Base-by-base conservation (phyloP, 805 yeast genomes). In the Candida anglica region DNA sequence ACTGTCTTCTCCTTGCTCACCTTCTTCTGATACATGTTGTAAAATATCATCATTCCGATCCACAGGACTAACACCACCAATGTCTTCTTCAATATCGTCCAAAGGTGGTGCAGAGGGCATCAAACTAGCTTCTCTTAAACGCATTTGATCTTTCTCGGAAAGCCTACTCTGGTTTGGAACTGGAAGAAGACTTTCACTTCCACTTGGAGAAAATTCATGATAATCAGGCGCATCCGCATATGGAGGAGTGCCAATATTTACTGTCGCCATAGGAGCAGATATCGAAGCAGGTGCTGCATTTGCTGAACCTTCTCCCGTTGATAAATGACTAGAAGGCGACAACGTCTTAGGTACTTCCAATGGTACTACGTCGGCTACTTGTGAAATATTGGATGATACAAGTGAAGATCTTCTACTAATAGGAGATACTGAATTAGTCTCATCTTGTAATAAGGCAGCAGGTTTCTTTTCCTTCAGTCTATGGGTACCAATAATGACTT, bases 401-500 rank as follows among this genome's bases (percentile, higher is more conserved):
- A 15, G 32, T 6, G 34, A 32, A 11, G 34, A 32, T 14, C 29
- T 23, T 11, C 28, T 16, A 40, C 28, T 33, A 36, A 19, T 38
- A 37, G 27, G 35, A 23, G 38, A 40, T 36, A n/a, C 43, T 46
- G 34, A 33, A 33, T 17, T 27, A 30, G 7, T 29, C 15, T 27
- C 35, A 36, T 33, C 37, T 24, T 28, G 44, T n/a, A n/a, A n/a
- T n/a, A n/a, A n/a, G n/a, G n/a, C n/a, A n/a, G n/a, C n/a, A n/a
- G n/a, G n/a, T n/a, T n/a, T n/a, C n/a, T n/a, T n/a, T n/a, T n/a
- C n/a, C 46, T 45, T 28, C 67, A 65, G 68, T 42, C 91, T 63
- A 45, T 76, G 81, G 0, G 95, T 87, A 3, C 97, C 97, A 18
- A 88, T 71, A 15, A 86, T 68, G 2, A 87, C 73, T 54, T 85